Evolutionary conservation across 106 monocot species (phyloP).

Genomic region (Gastrodia elata): DNA sequence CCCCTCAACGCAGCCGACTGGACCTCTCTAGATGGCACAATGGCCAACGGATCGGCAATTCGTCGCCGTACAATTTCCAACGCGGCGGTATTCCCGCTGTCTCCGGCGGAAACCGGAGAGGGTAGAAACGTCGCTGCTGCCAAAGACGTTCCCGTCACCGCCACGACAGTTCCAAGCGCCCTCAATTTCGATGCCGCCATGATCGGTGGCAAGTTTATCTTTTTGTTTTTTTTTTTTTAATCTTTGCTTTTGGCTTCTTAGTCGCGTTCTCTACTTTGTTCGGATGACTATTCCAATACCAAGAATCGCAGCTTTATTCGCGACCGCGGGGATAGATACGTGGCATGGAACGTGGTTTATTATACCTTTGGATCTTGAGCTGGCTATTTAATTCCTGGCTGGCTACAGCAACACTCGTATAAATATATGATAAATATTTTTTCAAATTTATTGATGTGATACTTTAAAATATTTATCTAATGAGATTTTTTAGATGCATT

Average conservation of each 20-base stretch:
- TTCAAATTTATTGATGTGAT: too few species aligned
- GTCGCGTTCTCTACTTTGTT: background rate
- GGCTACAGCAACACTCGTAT: too few species aligned
- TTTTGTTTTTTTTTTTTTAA: background rate
- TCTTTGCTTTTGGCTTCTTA: background rate
- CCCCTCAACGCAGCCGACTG: slow-evolving; percentile 65
- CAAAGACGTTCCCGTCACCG: slow-evolving; percentile 18
- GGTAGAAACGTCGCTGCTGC: slow-evolving; percentile 10
- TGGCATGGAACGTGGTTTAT: background rate
- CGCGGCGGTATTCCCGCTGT: slow-evolving; percentile 8
- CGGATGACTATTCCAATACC: background rate
- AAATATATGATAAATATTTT: too few species aligned
- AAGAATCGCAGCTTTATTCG: background rate
- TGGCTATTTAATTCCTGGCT: too few species aligned
- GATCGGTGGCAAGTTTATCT: background rate
- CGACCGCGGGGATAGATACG: background rate
- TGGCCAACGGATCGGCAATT: slow-evolving; percentile 52
- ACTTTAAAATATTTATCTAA: too few species aligned
- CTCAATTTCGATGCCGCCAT: slow-evolving; percentile 27
- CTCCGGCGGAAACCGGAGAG: slow-evolving; percentile 27
- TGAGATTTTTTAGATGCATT: too few species aligned
- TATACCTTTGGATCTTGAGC: slow-evolving; percentile 1
- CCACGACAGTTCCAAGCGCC: slow-evolving; percentile 10
- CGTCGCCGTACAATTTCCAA: slow-evolving; percentile 33
- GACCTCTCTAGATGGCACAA: slow-evolving; percentile 54